Conservation (phyloP, 441 rosid species). For the Adansonia grandidieri region DNA sequence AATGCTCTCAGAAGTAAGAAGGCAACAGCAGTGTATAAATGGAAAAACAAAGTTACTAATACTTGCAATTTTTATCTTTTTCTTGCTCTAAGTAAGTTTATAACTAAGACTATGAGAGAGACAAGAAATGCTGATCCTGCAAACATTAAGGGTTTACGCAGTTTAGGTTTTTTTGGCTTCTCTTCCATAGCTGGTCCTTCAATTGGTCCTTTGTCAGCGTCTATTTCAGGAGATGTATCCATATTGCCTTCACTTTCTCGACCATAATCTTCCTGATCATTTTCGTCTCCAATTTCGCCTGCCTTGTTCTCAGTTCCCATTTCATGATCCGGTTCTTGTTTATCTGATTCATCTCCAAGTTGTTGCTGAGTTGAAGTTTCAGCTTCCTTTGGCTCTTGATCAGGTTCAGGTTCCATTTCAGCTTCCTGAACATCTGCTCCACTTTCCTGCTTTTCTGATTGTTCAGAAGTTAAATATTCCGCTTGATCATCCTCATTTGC, state of each 20-base stretch:
- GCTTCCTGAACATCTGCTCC: slow-evolving; percentile 29
- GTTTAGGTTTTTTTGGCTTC: slow-evolving; percentile 34
- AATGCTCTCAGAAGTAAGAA: background rate
- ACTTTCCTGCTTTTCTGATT: slow-evolving; percentile 22
- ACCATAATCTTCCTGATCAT: background rate
- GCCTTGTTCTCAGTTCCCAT: slow-evolving; percentile 22
- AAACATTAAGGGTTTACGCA: slow-evolving; percentile 42
- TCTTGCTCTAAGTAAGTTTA: slow-evolving; percentile 56
- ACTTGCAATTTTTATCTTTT: slow-evolving; percentile 36
- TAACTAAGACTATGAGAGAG: slow-evolving; percentile 61
- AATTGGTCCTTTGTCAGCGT: slow-evolving; percentile 32
- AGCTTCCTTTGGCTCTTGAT: slow-evolving; percentile 24
- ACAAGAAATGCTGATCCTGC: slow-evolving; percentile 74
- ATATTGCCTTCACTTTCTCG: slow-evolving; percentile 30
- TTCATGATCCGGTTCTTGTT: slow-evolving; percentile 21
- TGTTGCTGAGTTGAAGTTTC: slow-evolving; percentile 15
- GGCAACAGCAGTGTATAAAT: background rate
- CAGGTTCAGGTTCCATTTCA: slow-evolving; percentile 24
- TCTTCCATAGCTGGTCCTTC: slow-evolving; percentile 26
- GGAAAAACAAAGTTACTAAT: background rate
- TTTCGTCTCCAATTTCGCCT: slow-evolving; percentile 29
- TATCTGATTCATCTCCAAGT: slow-evolving; percentile 10
- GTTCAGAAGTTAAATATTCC: slow-evolving; percentile 7
- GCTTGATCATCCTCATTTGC: slow-evolving; percentile 3
- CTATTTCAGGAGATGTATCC: slow-evolving; percentile 10